phyloP scores from a whole-genome alignment of 2,329 filamentous ascomycete genomes.

The Botrytis porri region DNA sequence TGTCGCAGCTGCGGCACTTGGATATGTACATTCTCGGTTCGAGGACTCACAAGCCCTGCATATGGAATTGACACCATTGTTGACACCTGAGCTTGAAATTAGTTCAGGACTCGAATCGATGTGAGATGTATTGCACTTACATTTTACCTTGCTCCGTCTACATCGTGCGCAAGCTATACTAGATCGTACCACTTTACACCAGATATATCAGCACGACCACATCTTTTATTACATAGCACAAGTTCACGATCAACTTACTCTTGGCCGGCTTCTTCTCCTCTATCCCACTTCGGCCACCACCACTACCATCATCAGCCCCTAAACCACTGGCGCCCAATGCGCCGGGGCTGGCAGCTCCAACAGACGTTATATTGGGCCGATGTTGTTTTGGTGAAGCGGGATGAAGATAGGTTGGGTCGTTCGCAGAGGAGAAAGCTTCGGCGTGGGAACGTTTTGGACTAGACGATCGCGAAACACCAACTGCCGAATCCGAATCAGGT shows the following conservation, averaged over 20 bases:
- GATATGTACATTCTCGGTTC: constrained; percentile 71
- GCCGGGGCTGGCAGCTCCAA: constrained; percentile 29
- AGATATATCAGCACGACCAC: background rate
- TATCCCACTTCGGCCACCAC: constrained; percentile 37
- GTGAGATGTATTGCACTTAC: constrained; percentile 46
- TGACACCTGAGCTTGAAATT: constrained; percentile 41
- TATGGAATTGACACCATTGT: constrained; percentile 66
- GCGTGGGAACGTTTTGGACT: constrained; percentile 38
- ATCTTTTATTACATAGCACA: background rate
- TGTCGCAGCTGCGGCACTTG: constrained; percentile 43
- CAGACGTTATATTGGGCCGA: constrained; percentile 30
- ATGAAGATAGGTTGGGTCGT: constrained; percentile 34
- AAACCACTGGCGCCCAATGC: constrained; percentile 32
- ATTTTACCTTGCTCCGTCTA: constrained; percentile 81
- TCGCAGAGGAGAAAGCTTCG: constrained; percentile 35
- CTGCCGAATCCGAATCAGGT: constrained; percentile 26
- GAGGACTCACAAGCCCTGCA: constrained; percentile 74
- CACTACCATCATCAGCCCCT: constrained; percentile 34
- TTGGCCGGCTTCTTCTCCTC: constrained; percentile 43
- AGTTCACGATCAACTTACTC: constrained; percentile 11
- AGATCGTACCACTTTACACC: constrained; percentile 60
- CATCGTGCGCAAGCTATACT: constrained; percentile 77
- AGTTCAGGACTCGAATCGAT: background rate
- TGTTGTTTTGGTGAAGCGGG: constrained; percentile 35
- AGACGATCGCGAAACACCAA: constrained; percentile 31